Evolutionary conservation across 1,284 basidiomycete species (phyloP).

Genomic region (Microstroma glucosiphilum): DNA sequence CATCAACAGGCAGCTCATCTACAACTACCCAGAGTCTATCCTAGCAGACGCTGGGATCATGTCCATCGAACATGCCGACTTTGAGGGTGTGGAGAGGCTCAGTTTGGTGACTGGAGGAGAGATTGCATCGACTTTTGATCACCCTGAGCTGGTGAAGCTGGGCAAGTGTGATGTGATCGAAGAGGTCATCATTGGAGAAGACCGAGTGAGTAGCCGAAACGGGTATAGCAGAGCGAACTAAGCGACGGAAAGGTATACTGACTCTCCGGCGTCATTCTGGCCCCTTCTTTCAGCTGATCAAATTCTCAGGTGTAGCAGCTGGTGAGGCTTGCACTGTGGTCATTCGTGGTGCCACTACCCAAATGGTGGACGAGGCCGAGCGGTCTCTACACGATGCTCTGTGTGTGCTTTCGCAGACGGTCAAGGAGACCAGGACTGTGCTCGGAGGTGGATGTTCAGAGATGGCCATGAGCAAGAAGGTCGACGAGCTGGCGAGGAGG

Average conservation of each 20-base stretch:
- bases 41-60: conserved; percentile 89
- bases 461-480: conserved; percentile 92
- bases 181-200: conserved; percentile 99
- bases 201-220: conserved; percentile 63
- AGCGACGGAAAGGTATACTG: background rate
- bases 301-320: conserved; percentile 96
- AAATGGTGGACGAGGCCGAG: conserved; percentile 99
- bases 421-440: conserved; percentile 88
- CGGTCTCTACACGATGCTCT: conserved; percentile 95
- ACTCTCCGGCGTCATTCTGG: background rate
- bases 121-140: conserved; percentile 91
- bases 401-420: conserved; percentile 92
- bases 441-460: conserved; percentile 96
- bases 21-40: conserved; percentile 96
- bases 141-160: conserved; percentile 85
- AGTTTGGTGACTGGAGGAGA: conserved; percentile 96
- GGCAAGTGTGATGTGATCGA: conserved; percentile 91
- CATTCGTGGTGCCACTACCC: conserved; percentile 87
- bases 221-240: background rate
- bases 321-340: conserved; percentile 99
- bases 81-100: conserved; percentile 94
- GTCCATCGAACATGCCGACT: conserved; percentile 97
- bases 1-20: conserved; percentile 96
- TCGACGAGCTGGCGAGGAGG: conserved; percentile 78
- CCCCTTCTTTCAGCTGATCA: conserved; percentile 69